A percentile compares a stretch with the other conserved stretches of the same genome.
These are phyloP conservation scores for Scalesia atractyloides DNA, from an alignment of 129 eudicot genomes.

Conservation along the genomic window DNA sequence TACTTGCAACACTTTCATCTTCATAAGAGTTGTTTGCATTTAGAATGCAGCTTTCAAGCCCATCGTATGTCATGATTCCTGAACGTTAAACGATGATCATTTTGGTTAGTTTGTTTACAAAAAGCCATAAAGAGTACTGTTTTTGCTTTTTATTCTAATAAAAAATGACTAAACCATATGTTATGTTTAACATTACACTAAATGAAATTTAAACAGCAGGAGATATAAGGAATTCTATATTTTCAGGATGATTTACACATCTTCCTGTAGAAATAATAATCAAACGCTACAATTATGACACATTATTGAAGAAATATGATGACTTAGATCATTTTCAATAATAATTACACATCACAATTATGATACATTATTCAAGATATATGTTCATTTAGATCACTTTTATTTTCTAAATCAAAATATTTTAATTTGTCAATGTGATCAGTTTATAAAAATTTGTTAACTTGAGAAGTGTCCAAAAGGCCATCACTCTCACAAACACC, in stretches of 20 bases:
- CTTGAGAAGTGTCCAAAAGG: not conserved
- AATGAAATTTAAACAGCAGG: not conserved
- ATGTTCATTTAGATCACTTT: no score
- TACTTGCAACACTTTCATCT: constrained; percentile 56
- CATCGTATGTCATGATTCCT: constrained; percentile 84
- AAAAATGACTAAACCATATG: not conserved
- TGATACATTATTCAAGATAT: no score
- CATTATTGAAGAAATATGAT: not conserved
- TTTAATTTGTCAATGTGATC: not conserved
- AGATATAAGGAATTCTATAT: not conserved
- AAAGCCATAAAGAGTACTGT: not conserved
- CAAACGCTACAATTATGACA: not conserved
- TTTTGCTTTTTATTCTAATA: not conserved
- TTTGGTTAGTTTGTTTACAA: not conserved
- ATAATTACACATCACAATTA: no score
- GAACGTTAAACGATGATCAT: constrained; percentile 13
- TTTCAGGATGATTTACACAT: not conserved
- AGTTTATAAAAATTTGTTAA: not conserved
- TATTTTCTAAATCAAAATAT: not conserved
- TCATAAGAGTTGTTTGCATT: constrained; percentile 53
- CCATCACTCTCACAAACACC: not conserved
- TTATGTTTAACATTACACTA: not conserved
- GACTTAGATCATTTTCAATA: not conserved
- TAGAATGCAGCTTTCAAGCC: constrained; percentile 88
- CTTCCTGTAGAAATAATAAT: no score